Base-by-base conservation (phyloP, 1,139 yeast genomes). In the Yamadazyma jaroonii region DNA sequence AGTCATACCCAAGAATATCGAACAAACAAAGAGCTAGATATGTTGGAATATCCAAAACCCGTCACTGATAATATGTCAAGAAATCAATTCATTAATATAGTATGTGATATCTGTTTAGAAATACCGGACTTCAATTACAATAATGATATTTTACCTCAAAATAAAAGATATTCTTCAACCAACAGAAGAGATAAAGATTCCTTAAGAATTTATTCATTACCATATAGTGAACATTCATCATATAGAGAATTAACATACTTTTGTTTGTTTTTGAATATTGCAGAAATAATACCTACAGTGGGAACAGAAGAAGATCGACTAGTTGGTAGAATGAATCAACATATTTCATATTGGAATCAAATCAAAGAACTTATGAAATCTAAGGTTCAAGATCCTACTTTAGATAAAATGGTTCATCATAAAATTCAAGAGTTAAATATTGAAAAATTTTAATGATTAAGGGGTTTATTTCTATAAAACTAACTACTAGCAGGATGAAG, bases 191-290 rank as follows among this genome's bases (percentile, higher is more conserved):
- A 64, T 33, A 48, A 47, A 26, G 53, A 48, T 35, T 39, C 59
- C 6, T 47, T 63, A 20, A 59, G 81, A 37, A 63, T 80, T 1
- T 81, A 81, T 50, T 62, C 78, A 25, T 73, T 90, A 0, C 97
- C 97, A 0, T 92, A 92, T 53, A 84, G 95, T 51, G 98, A 92
- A 55, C 98, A 92, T 61, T 88, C 96, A 10, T 86, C 95, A 36
- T 90, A 81, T 52, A 65, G 85, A 32, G 97, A 92, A 52, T 67
- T 92, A 35, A 70, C 81, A 7, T 72, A 74, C 44, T 86, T 90
- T 53, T 76, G 81, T 25, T 63, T 73, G 2, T 63, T 71, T 26
- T 54, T 86, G 36, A 60, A 71, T 8, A 71, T 78, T 44, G 62
- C 62, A 1, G 53, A 69, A 33, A 74, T 88, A 10, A 78, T 88